Percentiles rank a stretch among this genome's conserved stretches.
Conservation (phyloP, 2,329 filamentous ascomycete species). For the Clonostachys rosea region DNA sequence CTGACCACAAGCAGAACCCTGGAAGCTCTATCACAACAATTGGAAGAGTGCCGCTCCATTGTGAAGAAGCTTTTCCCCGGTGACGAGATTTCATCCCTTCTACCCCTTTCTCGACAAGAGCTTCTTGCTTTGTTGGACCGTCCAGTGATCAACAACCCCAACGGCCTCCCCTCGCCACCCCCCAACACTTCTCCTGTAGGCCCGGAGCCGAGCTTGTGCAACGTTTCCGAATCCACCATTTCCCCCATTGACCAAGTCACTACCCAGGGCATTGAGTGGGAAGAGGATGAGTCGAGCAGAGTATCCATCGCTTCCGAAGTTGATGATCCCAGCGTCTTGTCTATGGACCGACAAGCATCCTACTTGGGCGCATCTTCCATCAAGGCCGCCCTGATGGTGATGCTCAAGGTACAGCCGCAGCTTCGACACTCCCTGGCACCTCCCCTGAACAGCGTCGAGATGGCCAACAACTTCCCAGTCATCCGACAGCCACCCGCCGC, state of each 20-base stretch:
- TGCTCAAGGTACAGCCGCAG: conserved; percentile 51
- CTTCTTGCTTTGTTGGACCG: conserved; percentile 52
- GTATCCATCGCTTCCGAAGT: conserved; percentile 59
- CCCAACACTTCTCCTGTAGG: conserved; percentile 43
- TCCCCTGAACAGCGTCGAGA: conserved; percentile 39
- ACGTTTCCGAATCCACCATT: conserved; percentile 36
- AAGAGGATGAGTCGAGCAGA: conserved; percentile 53
- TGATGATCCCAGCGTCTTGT: conserved; percentile 47
- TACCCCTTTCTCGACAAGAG: conserved; percentile 52
- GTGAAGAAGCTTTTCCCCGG: conserved; percentile 59
- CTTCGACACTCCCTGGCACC: conserved; percentile 39
- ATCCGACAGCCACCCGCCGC: conserved; percentile 34
- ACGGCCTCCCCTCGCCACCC: conserved; percentile 47
- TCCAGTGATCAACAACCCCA: conserved; percentile 30
- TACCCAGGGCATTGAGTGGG: conserved; percentile 58
- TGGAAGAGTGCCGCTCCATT: conserved; percentile 62
- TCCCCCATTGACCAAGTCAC: conserved; percentile 65
- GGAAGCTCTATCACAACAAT: conserved; percentile 57
- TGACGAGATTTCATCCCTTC: conserved; percentile 45
- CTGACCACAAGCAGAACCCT: conserved; percentile 36
- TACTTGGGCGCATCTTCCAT: conserved; percentile 73
- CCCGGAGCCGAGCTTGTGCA: conserved; percentile 36
- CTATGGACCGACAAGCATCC: conserved; percentile 53
- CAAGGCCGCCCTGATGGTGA: conserved; percentile 69
- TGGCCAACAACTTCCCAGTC: conserved; percentile 37